A percentile compares a stretch with the other conserved stretches of the same genome.
Evolutionary conservation across 1,284 basidiomycete species (phyloP).

Genomic region (Papiliotrema laurentii): DNA sequence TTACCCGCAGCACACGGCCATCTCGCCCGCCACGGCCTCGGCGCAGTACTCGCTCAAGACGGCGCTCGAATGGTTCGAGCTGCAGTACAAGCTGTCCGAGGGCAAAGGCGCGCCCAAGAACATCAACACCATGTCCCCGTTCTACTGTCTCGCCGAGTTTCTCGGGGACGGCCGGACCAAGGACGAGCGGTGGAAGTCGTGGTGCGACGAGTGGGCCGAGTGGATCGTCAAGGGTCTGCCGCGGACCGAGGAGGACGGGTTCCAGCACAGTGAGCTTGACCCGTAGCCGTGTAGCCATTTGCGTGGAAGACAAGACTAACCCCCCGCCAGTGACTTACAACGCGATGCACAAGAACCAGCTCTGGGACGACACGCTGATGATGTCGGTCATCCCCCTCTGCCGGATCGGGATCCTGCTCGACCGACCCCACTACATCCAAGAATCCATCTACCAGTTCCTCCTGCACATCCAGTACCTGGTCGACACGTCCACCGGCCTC

Average conservation of each 20-base stretch:
- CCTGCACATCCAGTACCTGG: constrained; percentile 49
- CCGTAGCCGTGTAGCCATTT: too few relatives aligned
- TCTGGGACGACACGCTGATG: constrained; percentile 67
- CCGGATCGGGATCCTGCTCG: constrained; percentile 59
- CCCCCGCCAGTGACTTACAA: constrained; percentile 55
- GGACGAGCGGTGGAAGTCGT: constrained; percentile 29
- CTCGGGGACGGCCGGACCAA: constrained; percentile 26
- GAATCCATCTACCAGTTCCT: constrained; percentile 61
- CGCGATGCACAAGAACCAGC: constrained; percentile 55
- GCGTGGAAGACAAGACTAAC: neutral
- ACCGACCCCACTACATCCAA: constrained; percentile 57
- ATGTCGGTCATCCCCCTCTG: constrained; percentile 57
- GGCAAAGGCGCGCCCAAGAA: constrained; percentile 59
- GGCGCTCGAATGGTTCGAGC: constrained; percentile 56
- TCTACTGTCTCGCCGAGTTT: constrained; percentile 58
- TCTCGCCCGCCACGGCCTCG: constrained; percentile 47
- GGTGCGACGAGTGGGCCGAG: constrained; percentile 60
- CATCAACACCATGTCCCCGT: constrained; percentile 64
- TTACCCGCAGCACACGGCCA: constrained; percentile 28
- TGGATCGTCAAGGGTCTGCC: constrained; percentile 62
- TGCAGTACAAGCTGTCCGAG: constrained; percentile 52
- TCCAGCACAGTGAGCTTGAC: constrained; percentile 54
- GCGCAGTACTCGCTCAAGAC: constrained; percentile 52
- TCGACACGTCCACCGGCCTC: constrained; percentile 35
- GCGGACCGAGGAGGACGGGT: constrained; percentile 55